Percentiles rank a stretch among this genome's conserved stretches.
Evolutionary conservation across 169 alveolate species (phyloP).

Genomic region (Plasmodium cynomolgi): DNA sequence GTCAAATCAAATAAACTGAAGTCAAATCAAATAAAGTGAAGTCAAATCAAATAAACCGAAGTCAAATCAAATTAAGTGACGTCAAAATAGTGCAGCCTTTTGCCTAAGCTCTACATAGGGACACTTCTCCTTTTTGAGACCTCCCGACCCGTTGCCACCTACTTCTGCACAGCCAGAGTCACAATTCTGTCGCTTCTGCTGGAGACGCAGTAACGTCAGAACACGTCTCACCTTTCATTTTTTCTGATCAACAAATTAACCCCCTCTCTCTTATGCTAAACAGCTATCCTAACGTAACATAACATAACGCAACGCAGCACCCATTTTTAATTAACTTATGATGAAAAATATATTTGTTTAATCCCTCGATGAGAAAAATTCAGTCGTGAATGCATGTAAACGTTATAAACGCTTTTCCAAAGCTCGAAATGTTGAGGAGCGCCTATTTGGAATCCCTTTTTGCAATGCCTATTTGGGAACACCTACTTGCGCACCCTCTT

Average conservation of each 20-base stretch:
- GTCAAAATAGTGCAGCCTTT: not conserved
- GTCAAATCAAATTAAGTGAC: not conserved
- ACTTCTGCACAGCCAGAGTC: not conserved
- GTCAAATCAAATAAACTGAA: not conserved
- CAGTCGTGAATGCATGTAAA: not conserved
- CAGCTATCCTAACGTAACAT: not conserved
- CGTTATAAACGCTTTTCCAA: not conserved
- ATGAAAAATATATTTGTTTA: slow-evolving; percentile 6
- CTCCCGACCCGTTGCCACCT: not conserved
- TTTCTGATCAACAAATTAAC: not conserved
- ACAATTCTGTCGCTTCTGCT: not conserved
- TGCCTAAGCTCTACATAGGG: not conserved
- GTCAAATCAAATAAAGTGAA: not conserved
- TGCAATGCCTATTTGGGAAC: not conserved
- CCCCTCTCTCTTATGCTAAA: not conserved
- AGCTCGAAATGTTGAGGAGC: not conserved
- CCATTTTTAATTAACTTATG: not conserved
- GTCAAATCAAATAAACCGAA: not conserved
- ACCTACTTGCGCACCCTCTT: not conserved
- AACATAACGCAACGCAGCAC: not conserved
- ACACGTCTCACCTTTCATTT: not conserved
- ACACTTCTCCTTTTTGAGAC: not conserved
- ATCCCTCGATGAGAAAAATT: slow-evolving; percentile 6
- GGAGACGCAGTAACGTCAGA: not conserved
- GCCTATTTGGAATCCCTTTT: not conserved